Conservation (phyloP, 768 basidiomycete genomes). For the Amanita phalloides region DNA sequence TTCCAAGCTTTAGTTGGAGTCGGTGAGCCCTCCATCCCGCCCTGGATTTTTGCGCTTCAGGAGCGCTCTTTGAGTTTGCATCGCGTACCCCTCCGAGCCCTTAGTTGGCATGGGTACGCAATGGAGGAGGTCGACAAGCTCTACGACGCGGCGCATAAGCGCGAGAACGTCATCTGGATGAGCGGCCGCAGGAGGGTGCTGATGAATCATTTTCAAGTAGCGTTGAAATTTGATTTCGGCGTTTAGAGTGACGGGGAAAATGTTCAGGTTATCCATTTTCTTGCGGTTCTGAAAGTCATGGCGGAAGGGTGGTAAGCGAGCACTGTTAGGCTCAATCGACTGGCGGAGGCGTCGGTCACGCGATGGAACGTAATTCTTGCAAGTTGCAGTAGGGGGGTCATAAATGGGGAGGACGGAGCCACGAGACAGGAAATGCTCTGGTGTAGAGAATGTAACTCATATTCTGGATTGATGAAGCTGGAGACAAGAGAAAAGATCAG, state of each 20-base stretch:
- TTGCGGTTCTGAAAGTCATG: not conserved
- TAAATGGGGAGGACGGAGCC: constrained; percentile 9
- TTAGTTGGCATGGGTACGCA: constrained; percentile 11
- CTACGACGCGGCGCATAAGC: constrained; percentile 11
- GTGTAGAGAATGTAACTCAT: constrained; percentile 11
- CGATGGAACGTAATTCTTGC: constrained; percentile 8
- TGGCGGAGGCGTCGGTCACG: constrained; percentile 10
- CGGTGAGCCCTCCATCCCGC: not conserved
- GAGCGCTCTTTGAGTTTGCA: constrained; percentile 2
- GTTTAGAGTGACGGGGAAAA: constrained; percentile 13
- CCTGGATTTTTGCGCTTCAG: constrained; percentile 5
- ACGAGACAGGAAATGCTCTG: constrained; percentile 13
- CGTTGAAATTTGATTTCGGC: constrained; percentile 15
- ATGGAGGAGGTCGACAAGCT: constrained; percentile 14
- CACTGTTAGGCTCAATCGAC: constrained; percentile 8
- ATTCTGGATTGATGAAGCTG: constrained; percentile 10
- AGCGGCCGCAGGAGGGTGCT: constrained; percentile 5
- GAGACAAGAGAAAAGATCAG: constrained; percentile 7
- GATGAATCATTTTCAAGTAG: constrained; percentile 11
- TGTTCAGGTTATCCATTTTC: constrained; percentile 7
- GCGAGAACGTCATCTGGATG: constrained; percentile 12
- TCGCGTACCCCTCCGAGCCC: constrained; percentile 5
- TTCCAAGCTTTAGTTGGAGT: not conserved
- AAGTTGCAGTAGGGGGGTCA: constrained; percentile 6
- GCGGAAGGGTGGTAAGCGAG: constrained; percentile 11